Base-by-base conservation (phyloP, 139 green algal species). In the Chlorella sp. region DNA sequence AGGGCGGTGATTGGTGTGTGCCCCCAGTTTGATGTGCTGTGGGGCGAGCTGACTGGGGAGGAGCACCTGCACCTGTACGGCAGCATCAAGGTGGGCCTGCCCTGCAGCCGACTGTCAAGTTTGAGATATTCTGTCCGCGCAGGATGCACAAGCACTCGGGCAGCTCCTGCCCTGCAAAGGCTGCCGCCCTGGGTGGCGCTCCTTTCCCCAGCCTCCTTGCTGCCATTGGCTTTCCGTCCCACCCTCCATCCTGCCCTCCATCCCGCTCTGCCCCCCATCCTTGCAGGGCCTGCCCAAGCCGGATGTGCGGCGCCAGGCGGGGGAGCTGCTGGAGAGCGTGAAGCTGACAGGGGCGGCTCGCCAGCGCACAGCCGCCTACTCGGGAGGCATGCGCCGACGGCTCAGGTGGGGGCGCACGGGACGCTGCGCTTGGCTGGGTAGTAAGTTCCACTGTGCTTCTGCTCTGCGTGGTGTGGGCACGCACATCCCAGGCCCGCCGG, bases 11-110 rank as follows among this genome's bases (percentile, higher is more conserved):
- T 82, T 36, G 76, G 76, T 25, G 76, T 82, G 17, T 82, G 57
- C 86, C 96, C 95, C 5, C 97, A 99, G 90, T 99, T 99, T 86
- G 96, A 99, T 83, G 93, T 99, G 56, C 93, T 98, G 57, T 99
- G 97, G 97, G 85, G 87, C 57, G 91, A 94, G 78, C 93, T 99
- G 13, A 97, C 92, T 3, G 97, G 96, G 12, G 56, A 68, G 0
- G 97, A 99, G 89, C 97, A 99, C 92, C 87, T 99, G 28, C 44
- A 87, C 34, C 92, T 99, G 36, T 99, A 96, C 85, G 95, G 92
- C 9, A 71, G 90, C 25, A 87, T 99, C 81, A 83, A 83, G 78
- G 78, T 65, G 38, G 16, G 76, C 41, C 16, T 11, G n/a, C n/a
- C n/a, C n/a, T n/a, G 44, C 44, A 51, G 44, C 44, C 9, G 44